Percentiles rank a stretch among this genome's conserved stretches.
Conservation (phyloP, 805 yeast genomes). For the Starmera caribaea region DNA sequence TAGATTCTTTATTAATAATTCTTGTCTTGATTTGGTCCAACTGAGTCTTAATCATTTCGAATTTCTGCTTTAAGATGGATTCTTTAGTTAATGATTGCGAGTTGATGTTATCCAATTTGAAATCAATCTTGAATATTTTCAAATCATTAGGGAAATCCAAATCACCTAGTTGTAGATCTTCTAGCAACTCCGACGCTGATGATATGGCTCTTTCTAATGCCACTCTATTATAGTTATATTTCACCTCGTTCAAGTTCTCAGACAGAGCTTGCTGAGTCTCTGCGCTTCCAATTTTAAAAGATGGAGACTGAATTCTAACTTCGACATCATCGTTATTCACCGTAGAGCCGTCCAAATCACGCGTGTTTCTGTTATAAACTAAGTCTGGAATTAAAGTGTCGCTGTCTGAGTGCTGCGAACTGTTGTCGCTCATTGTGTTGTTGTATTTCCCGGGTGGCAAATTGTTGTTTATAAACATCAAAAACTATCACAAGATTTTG, state of each 20-base stretch:
- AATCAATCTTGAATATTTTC: slow-evolving; percentile 51
- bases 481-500: too few relatives aligned
- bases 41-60: slow-evolving; percentile 57
- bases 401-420: too few relatives aligned
- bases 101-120: slow-evolving; percentile 41
- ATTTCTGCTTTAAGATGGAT: slow-evolving; percentile 61
- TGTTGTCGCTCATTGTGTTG: neutral
- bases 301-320: neutral
- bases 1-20: slow-evolving; percentile 84
- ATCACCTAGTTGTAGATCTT: slow-evolving; percentile 45
- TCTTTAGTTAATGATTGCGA: slow-evolving; percentile 53
- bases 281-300: neutral
- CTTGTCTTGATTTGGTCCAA: slow-evolving; percentile 65
- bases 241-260: slow-evolving; percentile 28
- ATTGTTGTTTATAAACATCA: neutral
- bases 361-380: slow-evolving; percentile 15
- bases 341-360: slow-evolving; percentile 17
- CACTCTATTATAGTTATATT: slow-evolving; percentile 63
- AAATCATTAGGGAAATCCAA: slow-evolving; percentile 58
- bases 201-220: slow-evolving; percentile 54
- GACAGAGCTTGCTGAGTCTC: slow-evolving; percentile 6
- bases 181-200: slow-evolving; percentile 39
- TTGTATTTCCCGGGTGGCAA: neutral
- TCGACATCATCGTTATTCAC: slow-evolving; percentile 14
- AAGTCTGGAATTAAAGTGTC: too few relatives aligned